These are phyloP conservation scores for Domatiomyces catenatus DNA, from an alignment of 2,329 filamentous ascomycete species.

Conservation along the genomic window DNA sequence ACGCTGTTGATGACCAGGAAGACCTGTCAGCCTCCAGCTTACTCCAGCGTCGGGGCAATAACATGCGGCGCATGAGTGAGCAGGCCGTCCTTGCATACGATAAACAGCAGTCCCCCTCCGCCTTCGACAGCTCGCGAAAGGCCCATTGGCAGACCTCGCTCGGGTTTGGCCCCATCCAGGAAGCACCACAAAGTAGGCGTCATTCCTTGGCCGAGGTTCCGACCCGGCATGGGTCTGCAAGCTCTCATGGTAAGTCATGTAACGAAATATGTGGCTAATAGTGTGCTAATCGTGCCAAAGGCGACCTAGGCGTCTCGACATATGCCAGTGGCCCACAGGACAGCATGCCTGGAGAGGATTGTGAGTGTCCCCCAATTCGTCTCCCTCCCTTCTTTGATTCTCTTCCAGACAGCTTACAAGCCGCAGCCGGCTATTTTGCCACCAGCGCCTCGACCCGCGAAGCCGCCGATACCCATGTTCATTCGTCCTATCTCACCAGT, in stretches of 20 bases:
- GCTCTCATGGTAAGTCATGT: slow-evolving; percentile 19
- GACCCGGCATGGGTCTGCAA: slow-evolving; percentile 30
- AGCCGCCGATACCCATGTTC: slow-evolving; percentile 28
- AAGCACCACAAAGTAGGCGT: slow-evolving; percentile 34
- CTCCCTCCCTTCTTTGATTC: slow-evolving; percentile 4
- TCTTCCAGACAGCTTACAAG: not conserved
- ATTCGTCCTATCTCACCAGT: slow-evolving; percentile 10
- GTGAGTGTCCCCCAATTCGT: slow-evolving; percentile 24
- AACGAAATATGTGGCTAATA: not conserved
- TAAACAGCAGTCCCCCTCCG: slow-evolving; percentile 27
- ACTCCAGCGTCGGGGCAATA: slow-evolving; percentile 25
- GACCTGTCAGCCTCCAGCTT: slow-evolving; percentile 22
- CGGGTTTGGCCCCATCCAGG: slow-evolving; percentile 31
- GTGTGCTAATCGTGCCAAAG: slow-evolving; percentile 16
- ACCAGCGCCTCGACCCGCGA: slow-evolving; percentile 20
- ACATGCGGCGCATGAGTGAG: slow-evolving; percentile 29
- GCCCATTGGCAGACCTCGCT: slow-evolving; percentile 37
- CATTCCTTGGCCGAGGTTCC: slow-evolving; percentile 38
- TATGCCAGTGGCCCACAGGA: slow-evolving; percentile 24
- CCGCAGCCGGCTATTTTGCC: slow-evolving; percentile 30
- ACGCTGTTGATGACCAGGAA: slow-evolving; percentile 30
- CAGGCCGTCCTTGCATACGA: slow-evolving; percentile 29
- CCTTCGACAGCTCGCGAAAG: slow-evolving; percentile 31
- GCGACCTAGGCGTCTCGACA: slow-evolving; percentile 24
- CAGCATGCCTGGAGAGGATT: slow-evolving; percentile 25